Evolutionary conservation across 2,329 filamentous ascomycete species (phyloP), one percentile per base, ranked within the genome.

Genomic region (Verticillium klebahnii): DNA sequence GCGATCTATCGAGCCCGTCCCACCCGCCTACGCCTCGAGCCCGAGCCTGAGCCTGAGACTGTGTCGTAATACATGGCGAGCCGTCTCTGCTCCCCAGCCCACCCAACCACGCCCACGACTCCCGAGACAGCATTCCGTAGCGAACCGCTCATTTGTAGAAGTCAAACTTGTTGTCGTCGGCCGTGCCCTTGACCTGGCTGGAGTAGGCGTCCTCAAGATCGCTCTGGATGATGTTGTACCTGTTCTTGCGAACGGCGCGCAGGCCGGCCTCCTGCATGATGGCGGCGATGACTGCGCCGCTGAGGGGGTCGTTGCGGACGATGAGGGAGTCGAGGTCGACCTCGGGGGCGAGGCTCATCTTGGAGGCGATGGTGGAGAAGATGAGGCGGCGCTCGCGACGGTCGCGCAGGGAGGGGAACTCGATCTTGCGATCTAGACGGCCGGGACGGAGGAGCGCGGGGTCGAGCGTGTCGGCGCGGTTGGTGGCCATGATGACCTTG

Each of bases 401-500:
- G 74, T 99, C 95, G 67, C 93, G 88, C 66, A 99, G 85, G 64
- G 87, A 93, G n/a, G 95, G 95, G 78, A 99, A 99, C 78, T 99
- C 95, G 68, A 99, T 99, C 85, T 99, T 99, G 73, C 95, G 86
- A 78, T 99, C 95, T 63, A 99, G 84, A 81, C 95, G 93, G 68
- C 95, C 95, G 36, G 95, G 95, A 70, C 95, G 92, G 64, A 99
- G 86, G 65, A 99, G 85, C 52, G 95, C 95, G 17, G 95, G 95
- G 74, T 99, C 95, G 67, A 99, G 85, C 7, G 95, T 99, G 77
- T 98, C 95, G 67, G 95, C 94, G 75, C 95, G 90, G 82, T 99
- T 99, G 68, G 95, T 99, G 68, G 95, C 95, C 95, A 99, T 99
- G 80, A 99, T 99, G 75, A 99, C 95, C 82, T 99, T 99, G 78